Percentiles rank a stretch among this genome's conserved stretches.
Evolutionary conservation across 2,329 filamentous ascomycete genomes (phyloP).

Genomic region (Rutstroemia sydowiana): DNA sequence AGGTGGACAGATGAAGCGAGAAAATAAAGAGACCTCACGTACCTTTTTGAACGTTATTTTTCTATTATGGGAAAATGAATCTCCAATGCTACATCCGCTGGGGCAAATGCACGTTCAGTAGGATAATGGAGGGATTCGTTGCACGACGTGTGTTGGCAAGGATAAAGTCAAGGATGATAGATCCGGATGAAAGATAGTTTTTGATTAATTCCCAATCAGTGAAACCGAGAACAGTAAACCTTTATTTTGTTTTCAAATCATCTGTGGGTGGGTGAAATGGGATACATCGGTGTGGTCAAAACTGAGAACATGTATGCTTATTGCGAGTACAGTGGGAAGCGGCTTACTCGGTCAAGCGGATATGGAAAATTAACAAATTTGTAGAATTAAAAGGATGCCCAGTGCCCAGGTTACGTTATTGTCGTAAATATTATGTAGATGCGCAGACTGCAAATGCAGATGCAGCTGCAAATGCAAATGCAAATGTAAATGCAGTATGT

Average conservation of each 20-base stretch:
- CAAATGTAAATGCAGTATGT: neutral
- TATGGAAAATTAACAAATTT: neutral
- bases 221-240: neutral
- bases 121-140: neutral
- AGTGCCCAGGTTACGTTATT: neutral
- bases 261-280: neutral
- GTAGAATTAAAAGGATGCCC: neutral
- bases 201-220: neutral
- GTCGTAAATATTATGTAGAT: neutral
- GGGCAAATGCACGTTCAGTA: neutral
- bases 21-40: neutral
- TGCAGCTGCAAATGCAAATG: no score
- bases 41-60: neutral
- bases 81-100: neutral
- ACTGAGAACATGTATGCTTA: neutral
- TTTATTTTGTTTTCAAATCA: neutral
- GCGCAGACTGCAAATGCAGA: no score
- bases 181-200: neutral
- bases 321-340: neutral
- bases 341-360: constrained; percentile 3
- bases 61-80: neutral
- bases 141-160: neutral
- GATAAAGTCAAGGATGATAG: neutral
- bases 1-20: neutral
- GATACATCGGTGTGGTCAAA: neutral